Evolutionary conservation across 1,139 yeast genomes (phyloP).

Genomic region (Pichia sp.): DNA sequence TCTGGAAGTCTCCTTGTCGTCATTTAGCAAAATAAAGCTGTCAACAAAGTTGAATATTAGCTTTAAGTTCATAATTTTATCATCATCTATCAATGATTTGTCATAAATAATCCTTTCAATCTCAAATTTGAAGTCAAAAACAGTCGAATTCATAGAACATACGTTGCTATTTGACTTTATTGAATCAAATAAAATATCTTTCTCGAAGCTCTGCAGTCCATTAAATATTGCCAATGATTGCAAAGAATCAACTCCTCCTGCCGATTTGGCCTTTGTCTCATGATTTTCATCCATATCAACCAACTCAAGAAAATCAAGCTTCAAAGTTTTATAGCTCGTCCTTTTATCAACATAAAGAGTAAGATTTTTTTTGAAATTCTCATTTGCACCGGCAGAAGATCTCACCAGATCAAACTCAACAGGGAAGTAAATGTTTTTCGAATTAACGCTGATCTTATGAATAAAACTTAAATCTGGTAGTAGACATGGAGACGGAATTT

Average conservation of each 20-base stretch:
- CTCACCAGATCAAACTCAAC: constrained; percentile 25
- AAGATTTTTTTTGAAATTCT: constrained; percentile 43
- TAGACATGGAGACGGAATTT: constrained; percentile 57
- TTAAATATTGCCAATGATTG: constrained; percentile 32
- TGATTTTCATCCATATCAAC: constrained; percentile 13
- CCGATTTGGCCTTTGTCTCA: background rate
- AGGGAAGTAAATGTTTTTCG: constrained; percentile 30
- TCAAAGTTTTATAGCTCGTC: constrained; percentile 37
- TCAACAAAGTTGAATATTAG: constrained; percentile 64
- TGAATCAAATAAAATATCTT: constrained; percentile 33
- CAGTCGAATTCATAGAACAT: constrained; percentile 37
- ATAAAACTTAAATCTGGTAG: constrained; percentile 59
- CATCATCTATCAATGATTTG: constrained; percentile 31
- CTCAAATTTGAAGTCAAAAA: constrained; percentile 56
- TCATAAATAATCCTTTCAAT: constrained; percentile 48
- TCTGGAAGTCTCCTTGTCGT: constrained; percentile 1
- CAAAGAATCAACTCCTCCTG: constrained; percentile 10
- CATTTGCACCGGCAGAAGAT: constrained; percentile 34
- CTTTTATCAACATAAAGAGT: constrained; percentile 51
- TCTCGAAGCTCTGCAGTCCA: constrained; percentile 36
- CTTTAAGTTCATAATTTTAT: constrained; percentile 65
- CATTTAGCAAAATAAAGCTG: constrained; percentile 23
- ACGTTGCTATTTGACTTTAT: constrained; percentile 17
- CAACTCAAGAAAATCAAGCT: constrained; percentile 22
- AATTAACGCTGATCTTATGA: constrained; percentile 35